Evolutionary conservation across 176 grass and related monocot species (phyloP).

Genomic region (Dendrocalamus sinicus): DNA sequence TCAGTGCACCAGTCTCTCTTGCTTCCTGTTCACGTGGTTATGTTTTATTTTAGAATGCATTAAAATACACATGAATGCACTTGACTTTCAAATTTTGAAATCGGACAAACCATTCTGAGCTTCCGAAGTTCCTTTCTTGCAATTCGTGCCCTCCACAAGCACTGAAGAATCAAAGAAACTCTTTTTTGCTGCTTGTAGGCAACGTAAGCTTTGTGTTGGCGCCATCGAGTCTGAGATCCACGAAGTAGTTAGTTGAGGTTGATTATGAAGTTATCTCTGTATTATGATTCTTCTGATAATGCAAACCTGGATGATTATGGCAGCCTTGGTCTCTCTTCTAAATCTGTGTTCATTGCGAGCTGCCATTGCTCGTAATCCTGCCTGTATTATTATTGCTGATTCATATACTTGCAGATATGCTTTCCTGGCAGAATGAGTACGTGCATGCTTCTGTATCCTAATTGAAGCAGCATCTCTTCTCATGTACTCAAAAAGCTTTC

Average conservation of each 20-base stretch:
- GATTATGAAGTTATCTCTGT: not conserved
- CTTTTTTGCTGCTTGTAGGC: conserved; percentile 76
- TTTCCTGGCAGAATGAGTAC: conserved; percentile 72
- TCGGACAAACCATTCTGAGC: conserved; percentile 72
- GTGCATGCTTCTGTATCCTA: conserved; percentile 80
- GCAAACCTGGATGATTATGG: conserved; percentile 73
- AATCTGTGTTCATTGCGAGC: conserved; percentile 77
- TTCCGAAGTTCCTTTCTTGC: conserved; percentile 90
- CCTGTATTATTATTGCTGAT: conserved; percentile 71
- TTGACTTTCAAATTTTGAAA: conserved; percentile 19
- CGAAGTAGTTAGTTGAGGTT: conserved; percentile 25
- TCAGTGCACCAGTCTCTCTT: conserved; percentile 87
- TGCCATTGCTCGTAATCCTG: conserved; percentile 76
- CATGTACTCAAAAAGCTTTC: conserved; percentile 73
- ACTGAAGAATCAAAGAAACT: conserved; percentile 77
- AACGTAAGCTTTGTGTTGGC: conserved; percentile 68
- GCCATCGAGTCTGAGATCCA: conserved; percentile 81
- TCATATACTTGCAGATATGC: conserved; percentile 55
- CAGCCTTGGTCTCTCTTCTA: conserved; percentile 70
- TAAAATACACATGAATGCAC: conserved; percentile 27
- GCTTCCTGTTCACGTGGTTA: conserved; percentile 70
- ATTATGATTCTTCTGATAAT: not conserved
- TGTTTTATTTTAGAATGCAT: conserved; percentile 34
- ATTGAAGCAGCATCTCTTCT: conserved; percentile 87
- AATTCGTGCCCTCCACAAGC: conserved; percentile 84